Base-by-base conservation (phyloP, 495 filamentous ascomycete species). In the Daldinia childiae region DNA sequence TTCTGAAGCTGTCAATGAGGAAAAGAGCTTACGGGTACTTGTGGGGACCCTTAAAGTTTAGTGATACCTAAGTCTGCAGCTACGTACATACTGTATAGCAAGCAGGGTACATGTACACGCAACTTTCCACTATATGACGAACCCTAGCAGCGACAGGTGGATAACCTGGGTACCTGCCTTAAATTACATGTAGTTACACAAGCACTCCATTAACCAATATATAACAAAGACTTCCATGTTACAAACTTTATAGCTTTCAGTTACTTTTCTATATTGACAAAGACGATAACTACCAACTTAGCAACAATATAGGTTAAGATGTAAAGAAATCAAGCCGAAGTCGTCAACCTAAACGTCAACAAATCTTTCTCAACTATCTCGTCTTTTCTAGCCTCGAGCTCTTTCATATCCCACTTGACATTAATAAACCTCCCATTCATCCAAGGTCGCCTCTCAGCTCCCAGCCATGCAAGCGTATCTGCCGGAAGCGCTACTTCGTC, bases 391-490 rank as follows among this genome's bases (percentile, higher is more conserved):
- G 39, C 66, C 67, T 83, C 76, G n/a, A 85, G 71, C 74, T 85
- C 80, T 7, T 76, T 72, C 80, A 87, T 82, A 69, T 86, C 82
- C 85, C 83, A 87, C 9, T 58, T 79, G 7, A 58, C 75, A 24
- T 60, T 79, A 48, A 82, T 39, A 64, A 75, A 82, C 21, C 82
- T 74, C 7, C 81, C 82, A 2, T 48, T 79, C 11, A 83, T 51
- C 82, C 82, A 84, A 7, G 77, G 68, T 15, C 79, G 62, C 7
- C 73, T 61, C 70, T 84, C 79, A 6, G 61, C 48, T n/a, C 62
- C 71, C 9, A 84, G 52, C 76, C 77, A 84, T 6, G 73, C 78
- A 4, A 82, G 54, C 17, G 74, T 78, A 63, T 84, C 78, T 14
- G 62, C 82, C 11, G 76, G 60, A 19, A 87, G 61, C 30, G 78